Evolutionary conservation across 140 eudicot genomes (phyloP).

Genomic region (Cichorium intybus): DNA sequence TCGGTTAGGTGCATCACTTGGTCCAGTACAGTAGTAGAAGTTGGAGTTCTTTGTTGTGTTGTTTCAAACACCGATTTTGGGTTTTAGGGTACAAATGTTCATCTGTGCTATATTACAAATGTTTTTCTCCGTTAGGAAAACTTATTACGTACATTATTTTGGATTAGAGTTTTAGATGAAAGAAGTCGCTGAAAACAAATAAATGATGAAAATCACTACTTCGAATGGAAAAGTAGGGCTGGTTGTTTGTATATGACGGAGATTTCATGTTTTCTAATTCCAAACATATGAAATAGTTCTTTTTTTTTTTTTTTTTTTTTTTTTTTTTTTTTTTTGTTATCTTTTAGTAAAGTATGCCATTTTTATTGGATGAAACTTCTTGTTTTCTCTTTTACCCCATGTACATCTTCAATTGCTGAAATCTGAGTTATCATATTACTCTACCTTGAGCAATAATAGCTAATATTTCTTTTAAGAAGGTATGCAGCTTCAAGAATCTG

Average conservation of each 20-base stretch:
- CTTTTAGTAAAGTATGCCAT: too few relatives aligned
- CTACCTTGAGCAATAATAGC: background rate
- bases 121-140: background rate
- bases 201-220: background rate
- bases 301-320: too few relatives aligned
- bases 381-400: too few relatives aligned
- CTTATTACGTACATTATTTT: background rate
- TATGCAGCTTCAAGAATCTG: conserved; percentile 47
- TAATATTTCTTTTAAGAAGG: background rate
- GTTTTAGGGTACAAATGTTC: background rate
- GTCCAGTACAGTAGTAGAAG: background rate
- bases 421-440: too few relatives aligned
- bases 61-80: too few relatives aligned
- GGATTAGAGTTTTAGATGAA: background rate
- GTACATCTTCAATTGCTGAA: too few relatives aligned
- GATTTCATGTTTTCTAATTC: too few relatives aligned
- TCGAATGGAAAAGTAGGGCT: background rate
- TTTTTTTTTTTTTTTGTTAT: too few relatives aligned
- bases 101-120: background rate
- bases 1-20: background rate
- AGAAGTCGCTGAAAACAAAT: background rate
- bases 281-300: too few relatives aligned
- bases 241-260: too few relatives aligned
- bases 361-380: too few relatives aligned
- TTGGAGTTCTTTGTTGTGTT: background rate